Percentiles rank a stretch among this genome's conserved stretches.
Evolutionary conservation across 2,329 filamentous ascomycete species (phyloP).

Genomic region (Nakataea oryzae): DNA sequence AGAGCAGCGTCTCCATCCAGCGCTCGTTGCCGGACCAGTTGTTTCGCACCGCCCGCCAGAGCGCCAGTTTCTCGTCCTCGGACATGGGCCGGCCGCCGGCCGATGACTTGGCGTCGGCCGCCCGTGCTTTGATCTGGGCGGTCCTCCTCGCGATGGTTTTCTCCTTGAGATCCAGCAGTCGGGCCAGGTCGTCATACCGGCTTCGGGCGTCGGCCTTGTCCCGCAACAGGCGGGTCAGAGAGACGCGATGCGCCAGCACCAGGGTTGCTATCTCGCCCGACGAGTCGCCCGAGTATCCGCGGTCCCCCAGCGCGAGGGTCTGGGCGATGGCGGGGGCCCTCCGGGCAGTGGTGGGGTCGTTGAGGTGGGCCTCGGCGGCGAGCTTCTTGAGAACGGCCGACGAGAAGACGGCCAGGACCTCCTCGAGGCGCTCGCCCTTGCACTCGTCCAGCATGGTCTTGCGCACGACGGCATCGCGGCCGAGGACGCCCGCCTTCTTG

Average conservation of each 20-base stretch:
- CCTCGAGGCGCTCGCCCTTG: slow-evolving; percentile 81
- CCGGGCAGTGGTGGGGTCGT: slow-evolving; percentile 5
- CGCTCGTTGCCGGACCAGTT: slow-evolving; percentile 72
- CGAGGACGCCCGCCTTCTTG: slow-evolving; percentile 79
- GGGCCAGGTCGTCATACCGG: slow-evolving; percentile 53
- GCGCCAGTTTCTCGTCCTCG: slow-evolving; percentile 30
- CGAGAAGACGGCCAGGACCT: slow-evolving; percentile 76
- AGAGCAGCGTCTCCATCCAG: slow-evolving; percentile 62
- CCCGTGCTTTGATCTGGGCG: slow-evolving; percentile 26
- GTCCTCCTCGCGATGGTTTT: slow-evolving; percentile 42
- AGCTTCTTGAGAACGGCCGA: slow-evolving; percentile 68
- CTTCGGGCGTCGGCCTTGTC: slow-evolving; percentile 48
- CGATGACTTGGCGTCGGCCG: background rate
- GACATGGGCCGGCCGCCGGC: slow-evolving; percentile 19
- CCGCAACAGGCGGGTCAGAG: slow-evolving; percentile 47
- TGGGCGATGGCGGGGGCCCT: slow-evolving; percentile 38
- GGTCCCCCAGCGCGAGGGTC: slow-evolving; percentile 46
- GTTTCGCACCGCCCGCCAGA: slow-evolving; percentile 52
- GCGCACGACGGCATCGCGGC: slow-evolving; percentile 68
- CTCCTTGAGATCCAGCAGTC: slow-evolving; percentile 54
- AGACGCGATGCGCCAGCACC: slow-evolving; percentile 61
- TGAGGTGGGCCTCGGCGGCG: slow-evolving; percentile 27
- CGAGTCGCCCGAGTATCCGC: slow-evolving; percentile 44
- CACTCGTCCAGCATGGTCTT: slow-evolving; percentile 98
- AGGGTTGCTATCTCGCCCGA: slow-evolving; percentile 48